phyloP scores from a whole-genome alignment of 768 basidiomycete genomes.

The Calocybe indica region DNA sequence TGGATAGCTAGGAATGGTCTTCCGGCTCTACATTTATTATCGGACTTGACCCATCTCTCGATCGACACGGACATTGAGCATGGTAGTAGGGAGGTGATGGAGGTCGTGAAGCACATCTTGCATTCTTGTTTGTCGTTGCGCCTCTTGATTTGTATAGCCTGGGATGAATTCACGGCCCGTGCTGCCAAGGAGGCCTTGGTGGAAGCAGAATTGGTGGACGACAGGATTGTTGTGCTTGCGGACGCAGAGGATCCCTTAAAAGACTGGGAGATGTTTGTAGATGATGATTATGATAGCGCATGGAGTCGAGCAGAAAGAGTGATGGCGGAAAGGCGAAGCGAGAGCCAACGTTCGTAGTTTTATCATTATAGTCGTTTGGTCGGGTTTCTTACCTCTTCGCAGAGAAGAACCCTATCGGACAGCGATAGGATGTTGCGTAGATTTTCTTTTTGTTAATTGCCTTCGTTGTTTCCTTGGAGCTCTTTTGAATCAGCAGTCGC shows the following conservation, averaged over 20 bases:
- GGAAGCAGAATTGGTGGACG: slow-evolving; percentile 8
- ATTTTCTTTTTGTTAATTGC: too few species aligned
- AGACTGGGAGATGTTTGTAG: slow-evolving; percentile 18
- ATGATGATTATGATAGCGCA: not conserved
- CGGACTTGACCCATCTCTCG: slow-evolving; percentile 18
- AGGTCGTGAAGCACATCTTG: slow-evolving; percentile 11
- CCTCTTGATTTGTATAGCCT: slow-evolving; percentile 16
- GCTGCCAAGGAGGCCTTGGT: slow-evolving; percentile 11
- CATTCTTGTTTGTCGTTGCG: slow-evolving; percentile 13
- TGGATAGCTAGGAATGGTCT: slow-evolving; percentile 11
- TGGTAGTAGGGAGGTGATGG: slow-evolving; percentile 7
- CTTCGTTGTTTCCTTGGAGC: too few species aligned
- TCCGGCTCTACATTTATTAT: slow-evolving; percentile 8
- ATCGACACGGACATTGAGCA: slow-evolving; percentile 11
- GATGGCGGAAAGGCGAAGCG: too few species aligned
- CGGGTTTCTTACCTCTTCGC: too few species aligned
- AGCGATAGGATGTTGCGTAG: too few species aligned
- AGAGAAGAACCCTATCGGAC: too few species aligned
- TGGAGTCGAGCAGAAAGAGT: too few species aligned
- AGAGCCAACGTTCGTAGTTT: too few species aligned
- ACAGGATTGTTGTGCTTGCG: slow-evolving; percentile 14
- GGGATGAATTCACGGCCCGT: slow-evolving; percentile 12
- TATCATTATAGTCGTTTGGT: too few species aligned
- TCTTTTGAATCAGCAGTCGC: too few species aligned
- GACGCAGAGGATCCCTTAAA: slow-evolving; percentile 14